These are phyloP conservation scores for Afroboletus lepidellus DNA, from an alignment of 1,284 basidiomycete genomes.

Conservation along the genomic window DNA sequence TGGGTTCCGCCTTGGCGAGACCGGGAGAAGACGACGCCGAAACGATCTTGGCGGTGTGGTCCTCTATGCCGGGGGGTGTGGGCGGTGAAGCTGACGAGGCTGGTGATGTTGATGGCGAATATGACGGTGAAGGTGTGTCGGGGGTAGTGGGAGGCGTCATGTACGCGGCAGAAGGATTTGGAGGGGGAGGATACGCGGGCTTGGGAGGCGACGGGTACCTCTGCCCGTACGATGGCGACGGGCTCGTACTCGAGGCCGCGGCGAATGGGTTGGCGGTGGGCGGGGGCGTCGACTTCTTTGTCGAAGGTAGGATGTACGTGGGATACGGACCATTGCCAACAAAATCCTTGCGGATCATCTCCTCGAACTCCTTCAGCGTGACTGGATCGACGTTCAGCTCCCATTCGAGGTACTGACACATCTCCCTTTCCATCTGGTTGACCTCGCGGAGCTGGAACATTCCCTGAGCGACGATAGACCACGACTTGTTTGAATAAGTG, in stretches of 20 bases:
- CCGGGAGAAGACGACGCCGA: slow-evolving; percentile 39
- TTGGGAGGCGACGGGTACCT: slow-evolving; percentile 44
- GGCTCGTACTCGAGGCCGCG: slow-evolving; percentile 45
- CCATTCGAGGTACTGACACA: slow-evolving; percentile 93
- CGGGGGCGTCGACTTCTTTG: slow-evolving; percentile 50
- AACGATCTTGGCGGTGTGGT: slow-evolving; percentile 46
- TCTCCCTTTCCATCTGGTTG: slow-evolving; percentile 95
- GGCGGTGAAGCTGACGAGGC: slow-evolving; percentile 55
- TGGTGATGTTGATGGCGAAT: slow-evolving; percentile 50
- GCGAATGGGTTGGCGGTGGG: slow-evolving; percentile 52
- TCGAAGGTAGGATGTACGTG: slow-evolving; percentile 55
- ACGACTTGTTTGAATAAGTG: slow-evolving; percentile 95
- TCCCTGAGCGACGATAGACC: slow-evolving; percentile 90
- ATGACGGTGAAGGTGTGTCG: slow-evolving; percentile 48
- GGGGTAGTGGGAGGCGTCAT: slow-evolving; percentile 41
- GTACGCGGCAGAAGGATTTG: slow-evolving; percentile 22
- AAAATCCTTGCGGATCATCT: slow-evolving; percentile 62
- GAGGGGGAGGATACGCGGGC: slow-evolving; percentile 24
- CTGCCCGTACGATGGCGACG: slow-evolving; percentile 49
- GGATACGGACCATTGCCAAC: slow-evolving; percentile 54
- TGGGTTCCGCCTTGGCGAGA: slow-evolving; percentile 32
- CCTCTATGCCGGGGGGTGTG: slow-evolving; percentile 50
- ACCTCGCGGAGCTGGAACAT: slow-evolving; percentile 90
- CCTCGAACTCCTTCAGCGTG: slow-evolving; percentile 66
- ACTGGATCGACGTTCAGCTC: slow-evolving; percentile 75